Evolutionary conservation across 805 yeast species (phyloP), one percentile per base, ranked within the genome.

Genomic region (Kuraishia capsulata): DNA sequence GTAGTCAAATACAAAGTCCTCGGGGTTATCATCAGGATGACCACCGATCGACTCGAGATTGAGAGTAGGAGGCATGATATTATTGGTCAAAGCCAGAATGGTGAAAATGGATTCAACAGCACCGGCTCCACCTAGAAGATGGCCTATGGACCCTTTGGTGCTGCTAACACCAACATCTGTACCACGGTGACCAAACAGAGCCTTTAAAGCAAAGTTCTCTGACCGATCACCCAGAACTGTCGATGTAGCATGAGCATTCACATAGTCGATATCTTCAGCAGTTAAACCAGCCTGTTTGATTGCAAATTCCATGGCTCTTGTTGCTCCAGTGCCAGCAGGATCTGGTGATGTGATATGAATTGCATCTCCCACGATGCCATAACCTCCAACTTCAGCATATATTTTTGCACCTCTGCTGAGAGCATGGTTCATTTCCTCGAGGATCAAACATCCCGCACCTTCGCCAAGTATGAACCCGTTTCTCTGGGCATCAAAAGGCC

Each of bases 191-290:
- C 52, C 59, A 39, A 86, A 74, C 3, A 82, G 49, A 3, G 69
- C 56, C 35, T 64, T 56, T 37, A 92, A 78, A 3, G 97, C 97
- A 32, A 55, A 54, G 50, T 82, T 77, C 53, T 92, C 99, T 1
- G 96, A 92, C 16, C 76, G 61, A 52, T 92, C 99, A 4, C 99
- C 99, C 3, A 89, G 61, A 5, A 66, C 62, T 0, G 99, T 92
- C 0, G 96, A 85, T 0, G 99, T 92, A 0, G 99, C 98, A 58
- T 92, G 99, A 2, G 98, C 97, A 59, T 94, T 92, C 35, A 92
- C 68, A 52, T 88, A 92, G 34, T 73, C 87, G 16, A 90, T 66
- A 2, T 73, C 65, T 3, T 51, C 33, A 0, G 78, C 68, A 1
- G 54, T 53, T 2, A 80, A 41, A 1, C 65, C 65, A 1, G 80